phyloP scores from a whole-genome alignment of 768 basidiomycete species.

The Arthromyces matolae region DNA sequence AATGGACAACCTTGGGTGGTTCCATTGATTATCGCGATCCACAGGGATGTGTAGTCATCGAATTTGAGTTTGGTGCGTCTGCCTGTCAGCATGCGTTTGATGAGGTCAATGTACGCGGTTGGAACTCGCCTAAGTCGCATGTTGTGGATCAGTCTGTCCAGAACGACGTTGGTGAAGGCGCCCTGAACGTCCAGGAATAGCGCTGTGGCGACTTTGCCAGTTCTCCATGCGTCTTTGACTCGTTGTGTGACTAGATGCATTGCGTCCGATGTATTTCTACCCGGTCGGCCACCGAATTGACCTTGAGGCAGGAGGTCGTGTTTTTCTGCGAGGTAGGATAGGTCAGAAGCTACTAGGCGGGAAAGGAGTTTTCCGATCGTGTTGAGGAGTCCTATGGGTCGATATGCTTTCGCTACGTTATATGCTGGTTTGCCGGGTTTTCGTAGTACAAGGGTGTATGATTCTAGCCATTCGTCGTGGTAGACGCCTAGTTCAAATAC shows the following conservation, averaged over 20 bases:
- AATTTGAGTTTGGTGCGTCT: conserved; percentile 6
- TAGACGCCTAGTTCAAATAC: conserved; percentile 24
- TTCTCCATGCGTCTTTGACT: conserved; percentile 33
- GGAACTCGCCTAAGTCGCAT: no score
- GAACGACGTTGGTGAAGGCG: conserved; percentile 38
- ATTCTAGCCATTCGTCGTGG: conserved; percentile 25
- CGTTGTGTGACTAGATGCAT: conserved; percentile 30
- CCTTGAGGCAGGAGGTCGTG: conserved; percentile 29
- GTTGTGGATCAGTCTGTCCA: conserved; percentile 27
- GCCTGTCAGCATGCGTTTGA: no score
- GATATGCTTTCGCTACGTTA: conserved; percentile 27
- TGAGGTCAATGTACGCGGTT: no score
- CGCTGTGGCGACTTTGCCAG: conserved; percentile 27
- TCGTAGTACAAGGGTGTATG: conserved; percentile 24
- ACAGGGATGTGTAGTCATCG: conserved; percentile 21
- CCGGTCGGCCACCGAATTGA: conserved; percentile 39
- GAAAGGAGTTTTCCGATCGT: conserved; percentile 28
- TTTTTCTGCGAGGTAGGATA: conserved; percentile 16
- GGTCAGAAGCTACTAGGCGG: conserved; percentile 18
- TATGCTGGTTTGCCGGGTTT: conserved; percentile 37
- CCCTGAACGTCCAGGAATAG: conserved; percentile 43
- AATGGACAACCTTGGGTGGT: conserved; percentile 26
- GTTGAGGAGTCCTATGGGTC: conserved; percentile 34
- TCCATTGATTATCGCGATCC: conserved; percentile 18
- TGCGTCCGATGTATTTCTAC: conserved; percentile 34